phyloP scores from a whole-genome alignment of 129 eudicot genomes.

The Scalesia atractyloides region DNA sequence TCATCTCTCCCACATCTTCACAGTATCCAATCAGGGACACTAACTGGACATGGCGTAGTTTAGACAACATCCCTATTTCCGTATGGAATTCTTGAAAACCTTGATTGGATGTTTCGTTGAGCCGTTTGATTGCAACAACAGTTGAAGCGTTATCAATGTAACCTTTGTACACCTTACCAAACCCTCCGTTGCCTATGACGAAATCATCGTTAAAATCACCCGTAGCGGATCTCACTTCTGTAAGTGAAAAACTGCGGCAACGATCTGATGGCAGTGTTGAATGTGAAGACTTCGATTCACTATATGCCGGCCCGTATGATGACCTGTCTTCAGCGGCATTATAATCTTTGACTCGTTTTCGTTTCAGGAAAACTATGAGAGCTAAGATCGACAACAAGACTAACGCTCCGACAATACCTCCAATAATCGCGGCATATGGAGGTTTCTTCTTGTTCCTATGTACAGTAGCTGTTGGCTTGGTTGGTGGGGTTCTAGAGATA shows the following conservation, averaged over 20 bases:
- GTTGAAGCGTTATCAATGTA: constrained; percentile 28
- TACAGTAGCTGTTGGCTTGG: background rate
- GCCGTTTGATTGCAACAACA: constrained; percentile 47
- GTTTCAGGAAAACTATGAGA: constrained; percentile 27
- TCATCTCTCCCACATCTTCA: constrained; percentile 45
- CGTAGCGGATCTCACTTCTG: constrained; percentile 42
- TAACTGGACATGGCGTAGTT: constrained; percentile 50
- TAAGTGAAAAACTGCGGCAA: constrained; percentile 44
- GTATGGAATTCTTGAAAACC: constrained; percentile 43
- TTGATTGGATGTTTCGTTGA: constrained; percentile 43
- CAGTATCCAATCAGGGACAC: constrained; percentile 58
- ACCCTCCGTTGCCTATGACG: constrained; percentile 45
- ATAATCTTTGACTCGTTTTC: constrained; percentile 23
- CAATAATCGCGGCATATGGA: constrained; percentile 21
- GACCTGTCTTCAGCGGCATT: constrained; percentile 20
- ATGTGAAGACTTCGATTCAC: constrained; percentile 25
- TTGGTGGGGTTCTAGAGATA: background rate
- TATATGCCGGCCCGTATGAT: constrained; percentile 20
- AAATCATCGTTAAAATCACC: constrained; percentile 26
- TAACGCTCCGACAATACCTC: constrained; percentile 38
- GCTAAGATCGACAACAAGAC: constrained; percentile 21
- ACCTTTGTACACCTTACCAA: constrained; percentile 61
- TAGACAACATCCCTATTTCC: constrained; percentile 43
- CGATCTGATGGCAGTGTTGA: constrained; percentile 43
- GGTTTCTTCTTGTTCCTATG: background rate